Conservation (phyloP, 208 protist genomes). For the Leishmania tropica region DNA sequence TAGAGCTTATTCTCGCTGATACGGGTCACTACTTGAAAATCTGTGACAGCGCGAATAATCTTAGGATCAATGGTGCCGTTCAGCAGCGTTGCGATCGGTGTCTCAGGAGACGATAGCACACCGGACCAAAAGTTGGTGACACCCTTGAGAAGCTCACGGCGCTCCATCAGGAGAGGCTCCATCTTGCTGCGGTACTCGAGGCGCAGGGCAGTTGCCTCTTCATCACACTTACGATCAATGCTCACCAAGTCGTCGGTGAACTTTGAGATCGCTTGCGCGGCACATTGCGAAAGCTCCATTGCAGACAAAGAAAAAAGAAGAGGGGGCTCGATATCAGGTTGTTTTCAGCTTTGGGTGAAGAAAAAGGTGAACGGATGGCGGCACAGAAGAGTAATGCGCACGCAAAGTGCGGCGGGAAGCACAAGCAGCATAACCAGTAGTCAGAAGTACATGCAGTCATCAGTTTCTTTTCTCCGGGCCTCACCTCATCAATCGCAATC, state of each 20-base stretch:
- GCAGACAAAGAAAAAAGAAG: not conserved
- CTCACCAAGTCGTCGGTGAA: slow-evolving; percentile 42
- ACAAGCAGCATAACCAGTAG: not conserved
- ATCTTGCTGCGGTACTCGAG: slow-evolving; percentile 54
- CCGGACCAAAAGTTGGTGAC: slow-evolving; percentile 69
- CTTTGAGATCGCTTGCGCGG: slow-evolving; percentile 32
- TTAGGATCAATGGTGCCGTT: slow-evolving; percentile 85
- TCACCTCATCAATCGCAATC: not conserved
- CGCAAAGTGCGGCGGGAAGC: not conserved
- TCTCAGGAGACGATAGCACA: slow-evolving; percentile 41
- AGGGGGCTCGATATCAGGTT: not conserved
- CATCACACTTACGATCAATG: slow-evolving; percentile 44
- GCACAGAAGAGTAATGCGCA: not conserved
- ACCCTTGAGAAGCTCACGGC: slow-evolving; percentile 43
- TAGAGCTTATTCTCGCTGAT: slow-evolving; percentile 44
- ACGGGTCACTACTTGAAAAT: slow-evolving; percentile 55
- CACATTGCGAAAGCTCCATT: slow-evolving; percentile 33
- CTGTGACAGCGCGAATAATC: slow-evolving; percentile 67
- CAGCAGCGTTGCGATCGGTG: slow-evolving; percentile 47
- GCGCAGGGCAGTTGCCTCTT: slow-evolving; percentile 20
- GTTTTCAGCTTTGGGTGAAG: not conserved
- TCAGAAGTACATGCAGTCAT: too few relatives aligned
- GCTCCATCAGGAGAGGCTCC: slow-evolving; percentile 61
- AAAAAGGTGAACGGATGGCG: not conserved
- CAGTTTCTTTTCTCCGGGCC: not conserved